Conservation (phyloP, 1,284 basidiomycete genomes). For the Tremellales sp. region DNA sequence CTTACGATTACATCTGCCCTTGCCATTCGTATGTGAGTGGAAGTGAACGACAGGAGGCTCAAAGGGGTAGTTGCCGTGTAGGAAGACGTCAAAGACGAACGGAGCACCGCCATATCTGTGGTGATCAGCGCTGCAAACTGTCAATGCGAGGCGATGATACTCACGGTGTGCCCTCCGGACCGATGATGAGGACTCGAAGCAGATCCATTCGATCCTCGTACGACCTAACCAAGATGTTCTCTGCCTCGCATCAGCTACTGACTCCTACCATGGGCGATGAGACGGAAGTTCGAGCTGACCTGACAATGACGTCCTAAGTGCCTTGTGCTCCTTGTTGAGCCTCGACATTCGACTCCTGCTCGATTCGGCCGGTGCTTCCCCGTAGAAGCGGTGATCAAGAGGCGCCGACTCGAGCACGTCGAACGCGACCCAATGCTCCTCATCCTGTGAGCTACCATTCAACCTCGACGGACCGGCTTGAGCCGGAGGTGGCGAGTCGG, state of each 20-base stretch:
- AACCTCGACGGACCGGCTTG: not conserved
- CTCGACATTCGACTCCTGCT: slow-evolving; percentile 69
- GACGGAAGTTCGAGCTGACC: slow-evolving; percentile 59
- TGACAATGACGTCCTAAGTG: slow-evolving; percentile 71
- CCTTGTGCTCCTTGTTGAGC: slow-evolving; percentile 76
- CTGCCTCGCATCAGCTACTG: slow-evolving; percentile 40
- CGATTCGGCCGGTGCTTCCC: slow-evolving; percentile 53
- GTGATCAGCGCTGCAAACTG: not conserved
- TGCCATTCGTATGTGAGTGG: slow-evolving; percentile 88
- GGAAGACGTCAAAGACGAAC: slow-evolving; percentile 90
- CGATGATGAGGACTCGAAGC: slow-evolving; percentile 81
- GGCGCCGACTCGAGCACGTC: slow-evolving; percentile 70
- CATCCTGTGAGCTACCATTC: slow-evolving; percentile 10
- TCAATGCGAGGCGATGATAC: slow-evolving; percentile 6
- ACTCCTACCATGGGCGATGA: not conserved
- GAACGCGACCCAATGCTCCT: slow-evolving; percentile 64
- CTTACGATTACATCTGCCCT: slow-evolving; percentile 66
- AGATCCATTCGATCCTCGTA: slow-evolving; percentile 76
- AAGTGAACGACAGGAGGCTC: slow-evolving; percentile 85
- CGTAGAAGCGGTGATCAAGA: slow-evolving; percentile 70
- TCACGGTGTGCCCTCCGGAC: slow-evolving; percentile 81
- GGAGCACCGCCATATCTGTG: slow-evolving; percentile 77
- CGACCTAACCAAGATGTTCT: slow-evolving; percentile 53
- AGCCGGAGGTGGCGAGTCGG: not conserved
- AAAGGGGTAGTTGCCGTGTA: slow-evolving; percentile 74